Conservation (phyloP, 768 basidiomycete genomes). For the Pholiota molesta region DNA sequence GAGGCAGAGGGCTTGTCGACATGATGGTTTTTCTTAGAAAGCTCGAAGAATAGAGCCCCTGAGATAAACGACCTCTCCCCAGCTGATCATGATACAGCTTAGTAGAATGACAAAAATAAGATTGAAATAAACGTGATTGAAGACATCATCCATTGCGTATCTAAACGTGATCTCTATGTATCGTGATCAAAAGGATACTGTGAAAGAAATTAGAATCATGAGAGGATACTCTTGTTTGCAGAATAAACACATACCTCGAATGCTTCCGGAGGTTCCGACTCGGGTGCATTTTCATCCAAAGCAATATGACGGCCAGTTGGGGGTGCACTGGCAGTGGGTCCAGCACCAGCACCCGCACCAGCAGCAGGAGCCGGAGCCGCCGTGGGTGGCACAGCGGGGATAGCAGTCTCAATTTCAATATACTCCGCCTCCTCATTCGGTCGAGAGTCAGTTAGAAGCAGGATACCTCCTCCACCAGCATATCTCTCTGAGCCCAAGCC, state of each 20-base stretch:
- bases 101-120: constrained; percentile 13
- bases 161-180: constrained; percentile 42
- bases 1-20: constrained; percentile 22
- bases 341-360: constrained; percentile 29
- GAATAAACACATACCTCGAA: constrained; percentile 72
- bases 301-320: constrained; percentile 61
- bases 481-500: constrained; percentile 57
- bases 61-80: constrained; percentile 8
- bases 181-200: constrained; percentile 82
- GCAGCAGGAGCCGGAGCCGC: constrained; percentile 30
- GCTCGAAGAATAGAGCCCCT: neutral
- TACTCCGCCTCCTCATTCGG: constrained; percentile 76
- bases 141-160: constrained; percentile 19
- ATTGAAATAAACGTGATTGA: constrained; percentile 20
- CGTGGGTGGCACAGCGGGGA: constrained; percentile 28
- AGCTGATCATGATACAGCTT: constrained; percentile 23
- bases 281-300: constrained; percentile 69
- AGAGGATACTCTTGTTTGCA: constrained; percentile 25
- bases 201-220: neutral
- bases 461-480: constrained; percentile 84
- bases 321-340: constrained; percentile 30
- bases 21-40: constrained; percentile 8
- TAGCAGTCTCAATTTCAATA: constrained; percentile 57
- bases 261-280: constrained; percentile 74
- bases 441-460: constrained; percentile 77